Evolutionary conservation across 305 asterid species (phyloP), one percentile per base, ranked within the genome.

Genomic region (Plantago coronopus): DNA sequence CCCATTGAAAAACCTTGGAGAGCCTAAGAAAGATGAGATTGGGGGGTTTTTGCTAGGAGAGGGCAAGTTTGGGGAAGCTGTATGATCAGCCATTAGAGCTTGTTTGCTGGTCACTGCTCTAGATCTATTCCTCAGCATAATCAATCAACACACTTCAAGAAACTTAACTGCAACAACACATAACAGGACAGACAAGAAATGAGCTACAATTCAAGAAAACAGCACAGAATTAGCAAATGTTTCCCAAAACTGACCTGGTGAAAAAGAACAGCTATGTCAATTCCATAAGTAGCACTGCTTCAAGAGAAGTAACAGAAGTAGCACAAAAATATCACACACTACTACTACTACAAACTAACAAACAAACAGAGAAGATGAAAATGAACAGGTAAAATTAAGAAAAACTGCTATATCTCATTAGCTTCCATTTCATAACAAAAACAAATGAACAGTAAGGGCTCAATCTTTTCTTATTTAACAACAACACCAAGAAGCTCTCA

Each of bases 81-180:
- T 48, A 37, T 73, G 74, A 61, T 82, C 94, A 53, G 89, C 68
- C 94, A 86, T 82, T 13, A 75, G 62, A 43, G 82, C 76, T 74
- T 82, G 87, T 59, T 84, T 86, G 77, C 75, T 69, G 62, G 71
- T 74, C 60, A 81, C 79, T 73, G 81, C 78, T 71, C 91, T 88
- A 57, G 94, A 88, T 84, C 88, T 88, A 50, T 83, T 87, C 71
- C 90, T 83, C 82, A 81, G 72, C 95, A 83, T 78, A 59, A 70
- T 50, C 48, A 37, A 63, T 17, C 66, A 17, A 19, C 16, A 9
- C 23, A 37, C 11, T 43, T 7, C 18, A 53, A 20, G 48, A 17
- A 66, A 45, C n/a, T 54, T 22, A 65, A 56, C 86, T 74, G 81
- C 78, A 70, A 42, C 40, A 25, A 42, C 40, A 25, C 17, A 57